Conservation (phyloP, 352 stramenopile species). For the Achlya hypogyna region DNA sequence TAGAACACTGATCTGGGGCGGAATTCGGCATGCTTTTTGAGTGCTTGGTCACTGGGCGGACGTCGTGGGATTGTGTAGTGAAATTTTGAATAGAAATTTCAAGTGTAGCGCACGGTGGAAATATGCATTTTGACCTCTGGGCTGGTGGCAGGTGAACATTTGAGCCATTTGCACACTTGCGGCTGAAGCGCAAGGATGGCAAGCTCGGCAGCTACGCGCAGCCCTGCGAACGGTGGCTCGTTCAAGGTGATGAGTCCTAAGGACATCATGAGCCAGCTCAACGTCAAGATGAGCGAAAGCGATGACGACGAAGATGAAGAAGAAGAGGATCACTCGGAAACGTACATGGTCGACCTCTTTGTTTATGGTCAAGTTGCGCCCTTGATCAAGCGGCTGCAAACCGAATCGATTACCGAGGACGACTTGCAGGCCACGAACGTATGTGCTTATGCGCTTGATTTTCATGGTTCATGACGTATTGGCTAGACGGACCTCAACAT, state of each 20-base stretch:
- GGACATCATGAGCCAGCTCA: background rate
- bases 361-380: background rate
- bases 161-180: background rate
- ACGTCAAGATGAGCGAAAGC: background rate
- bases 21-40: background rate
- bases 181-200: background rate
- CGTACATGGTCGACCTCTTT: conserved; percentile 1
- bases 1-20: background rate
- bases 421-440: background rate
- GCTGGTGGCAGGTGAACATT: too few relatives aligned
- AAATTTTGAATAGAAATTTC: too few relatives aligned
- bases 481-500: background rate
- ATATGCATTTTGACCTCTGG: too few relatives aligned
- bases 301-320: background rate
- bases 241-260: background rate
- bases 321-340: background rate
- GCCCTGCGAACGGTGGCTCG: too few relatives aligned
- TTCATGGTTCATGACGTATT: background rate
- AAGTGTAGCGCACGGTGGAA: too few relatives aligned
- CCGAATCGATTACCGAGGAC: background rate
- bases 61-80: background rate
- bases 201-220: background rate
- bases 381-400: background rate
- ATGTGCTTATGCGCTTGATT: background rate
- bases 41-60: background rate